Evolutionary conservation across 768 basidiomycete species (phyloP).

Genomic region (Podaxis sp.): DNA sequence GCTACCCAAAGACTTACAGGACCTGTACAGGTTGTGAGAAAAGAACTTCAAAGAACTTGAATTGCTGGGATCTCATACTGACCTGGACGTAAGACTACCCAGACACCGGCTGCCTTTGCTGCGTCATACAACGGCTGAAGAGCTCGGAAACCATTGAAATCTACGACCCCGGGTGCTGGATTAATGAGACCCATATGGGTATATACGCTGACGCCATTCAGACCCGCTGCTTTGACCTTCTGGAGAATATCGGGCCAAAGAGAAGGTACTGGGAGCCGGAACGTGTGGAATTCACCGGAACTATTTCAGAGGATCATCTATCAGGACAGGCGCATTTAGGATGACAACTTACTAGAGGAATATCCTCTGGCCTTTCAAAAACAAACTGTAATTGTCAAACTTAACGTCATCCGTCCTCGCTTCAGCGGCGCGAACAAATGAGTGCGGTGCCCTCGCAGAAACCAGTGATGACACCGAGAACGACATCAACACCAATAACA

Average conservation of each 20-base stretch:
- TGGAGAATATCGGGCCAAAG: conserved; percentile 83
- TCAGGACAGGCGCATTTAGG: not conserved
- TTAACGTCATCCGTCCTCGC: conserved; percentile 36
- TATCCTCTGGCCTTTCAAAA: conserved; percentile 65
- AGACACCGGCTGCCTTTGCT: conserved; percentile 70
- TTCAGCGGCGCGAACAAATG: conserved; percentile 7
- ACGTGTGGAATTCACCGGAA: conserved; percentile 85
- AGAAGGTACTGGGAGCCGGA: conserved; percentile 74
- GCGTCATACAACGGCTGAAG: conserved; percentile 73
- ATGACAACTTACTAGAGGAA: conserved; percentile 60
- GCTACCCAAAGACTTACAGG: conserved; percentile 29
- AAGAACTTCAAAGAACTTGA: not conserved
- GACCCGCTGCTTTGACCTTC: conserved; percentile 76
- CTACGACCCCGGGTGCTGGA: conserved; percentile 69
- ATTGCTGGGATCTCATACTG: conserved; percentile 19
- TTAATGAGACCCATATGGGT: conserved; percentile 79
- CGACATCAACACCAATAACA: conserved; percentile 13
- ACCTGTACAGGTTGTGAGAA: conserved; percentile 23
- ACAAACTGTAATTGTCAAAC: conserved; percentile 71
- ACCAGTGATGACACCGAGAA: conserved; percentile 13
- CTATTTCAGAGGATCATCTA: conserved; percentile 30
- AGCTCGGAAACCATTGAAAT: conserved; percentile 70
- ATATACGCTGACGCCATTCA: conserved; percentile 78
- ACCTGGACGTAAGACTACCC: conserved; percentile 80
- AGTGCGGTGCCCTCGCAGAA: not conserved